phyloP scores from a whole-genome alignment of 192 early-diverging fungal species.

The Chytriomyces sp. region DNA sequence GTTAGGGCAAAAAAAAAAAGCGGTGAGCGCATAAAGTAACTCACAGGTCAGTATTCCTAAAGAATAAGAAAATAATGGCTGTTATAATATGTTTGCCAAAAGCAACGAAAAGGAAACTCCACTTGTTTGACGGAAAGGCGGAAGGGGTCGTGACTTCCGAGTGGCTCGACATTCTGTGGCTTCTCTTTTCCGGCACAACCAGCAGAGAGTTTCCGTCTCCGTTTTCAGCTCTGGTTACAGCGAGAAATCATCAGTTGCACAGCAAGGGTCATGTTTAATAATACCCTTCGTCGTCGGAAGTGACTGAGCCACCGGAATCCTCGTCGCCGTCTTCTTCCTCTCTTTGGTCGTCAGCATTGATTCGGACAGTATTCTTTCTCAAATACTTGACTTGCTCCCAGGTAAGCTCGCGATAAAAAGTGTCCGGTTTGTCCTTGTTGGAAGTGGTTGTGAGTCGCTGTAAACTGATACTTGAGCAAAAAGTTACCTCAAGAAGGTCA shows the following conservation, averaged over 20 bases:
- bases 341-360: constrained; percentile 34
- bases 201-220: too few relatives aligned
- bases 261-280: too few relatives aligned
- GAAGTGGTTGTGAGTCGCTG: background rate
- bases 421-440: constrained; percentile 58
- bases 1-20: background rate
- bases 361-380: constrained; percentile 57
- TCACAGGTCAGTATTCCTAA: constrained; percentile 8
- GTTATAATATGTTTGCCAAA: too few relatives aligned
- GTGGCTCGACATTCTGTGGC: too few relatives aligned
- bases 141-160: background rate
- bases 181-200: too few relatives aligned
- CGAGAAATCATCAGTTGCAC: too few relatives aligned
- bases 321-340: constrained; percentile 28
- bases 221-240: too few relatives aligned
- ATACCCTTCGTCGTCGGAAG: constrained; percentile 45
- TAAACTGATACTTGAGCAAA: background rate
- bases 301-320: constrained; percentile 37
- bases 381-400: constrained; percentile 65
- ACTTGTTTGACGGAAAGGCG: constrained; percentile 10
- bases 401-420: constrained; percentile 62
- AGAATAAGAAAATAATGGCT: background rate
- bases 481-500: constrained; percentile 57
- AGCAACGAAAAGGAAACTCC: too few relatives aligned
- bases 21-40: background rate